Conservation (phyloP, 805 yeast species). For the Metschnikowia shivogae region DNA sequence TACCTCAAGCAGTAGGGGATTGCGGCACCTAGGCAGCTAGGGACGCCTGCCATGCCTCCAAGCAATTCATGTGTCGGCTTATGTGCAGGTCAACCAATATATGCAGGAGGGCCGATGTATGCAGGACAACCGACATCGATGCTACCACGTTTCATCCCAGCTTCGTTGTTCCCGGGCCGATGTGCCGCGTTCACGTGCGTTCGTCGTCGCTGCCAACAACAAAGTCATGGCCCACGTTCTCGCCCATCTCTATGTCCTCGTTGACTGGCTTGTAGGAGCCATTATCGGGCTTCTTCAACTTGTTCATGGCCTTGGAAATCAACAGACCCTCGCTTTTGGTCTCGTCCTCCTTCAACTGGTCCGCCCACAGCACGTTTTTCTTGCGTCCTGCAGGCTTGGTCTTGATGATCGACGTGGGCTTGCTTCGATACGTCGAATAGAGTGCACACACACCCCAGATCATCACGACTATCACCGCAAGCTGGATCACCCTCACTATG, state of each 20-base stretch:
- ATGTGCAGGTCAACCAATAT: no score
- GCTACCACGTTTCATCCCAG: no score
- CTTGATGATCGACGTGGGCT: slow-evolving; percentile 41
- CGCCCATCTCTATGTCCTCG: slow-evolving; percentile 39
- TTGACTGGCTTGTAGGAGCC: slow-evolving; percentile 26
- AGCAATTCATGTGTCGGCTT: no score
- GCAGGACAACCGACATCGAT: no score
- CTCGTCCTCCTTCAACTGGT: slow-evolving; percentile 36
- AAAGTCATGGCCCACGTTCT: slow-evolving; percentile 33
- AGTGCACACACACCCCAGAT: slow-evolving; percentile 41
- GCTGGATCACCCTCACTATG: slow-evolving; percentile 38
- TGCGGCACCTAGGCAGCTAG: no score
- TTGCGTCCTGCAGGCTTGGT: slow-evolving; percentile 31
- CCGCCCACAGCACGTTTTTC: slow-evolving; percentile 48
- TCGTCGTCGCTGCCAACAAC: slow-evolving; percentile 51
- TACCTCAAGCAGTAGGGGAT: no score
- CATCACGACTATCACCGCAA: slow-evolving; percentile 33
- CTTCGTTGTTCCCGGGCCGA: no score
- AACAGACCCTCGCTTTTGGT: slow-evolving; percentile 27
- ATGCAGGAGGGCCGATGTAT: no score
- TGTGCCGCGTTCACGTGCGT: not conserved
- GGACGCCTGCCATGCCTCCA: no score
- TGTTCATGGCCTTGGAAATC: slow-evolving; percentile 31
- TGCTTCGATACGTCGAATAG: slow-evolving; percentile 33
- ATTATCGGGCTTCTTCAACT: slow-evolving; percentile 27